Base-by-base conservation (phyloP, 2,329 filamentous ascomycete species). In the Alternaria triticimaculans region DNA sequence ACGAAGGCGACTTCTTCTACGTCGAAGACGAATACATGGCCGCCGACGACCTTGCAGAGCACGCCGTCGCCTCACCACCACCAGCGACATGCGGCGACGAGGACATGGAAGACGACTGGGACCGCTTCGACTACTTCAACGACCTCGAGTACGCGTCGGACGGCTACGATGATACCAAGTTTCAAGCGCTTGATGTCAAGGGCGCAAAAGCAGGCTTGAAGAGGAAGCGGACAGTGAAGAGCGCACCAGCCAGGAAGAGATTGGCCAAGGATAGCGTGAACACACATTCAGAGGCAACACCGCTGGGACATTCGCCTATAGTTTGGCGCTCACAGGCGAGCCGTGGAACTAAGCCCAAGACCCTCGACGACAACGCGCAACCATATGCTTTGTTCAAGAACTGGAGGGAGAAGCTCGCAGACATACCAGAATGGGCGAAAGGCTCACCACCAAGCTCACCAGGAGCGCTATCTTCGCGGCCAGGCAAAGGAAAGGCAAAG, bases 11-110 rank as follows among this genome's bases (percentile, higher is more conserved):
- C 6, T 84, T 81, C 78, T 72, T 83, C 43, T 85, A 84, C 51
- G 78, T 84, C 33, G 83, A 84, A 59, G 83, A 84, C 33, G 81
- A 81, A 53, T 77, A 75, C 63, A 72, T 76, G 59, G 64, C 67
- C 6, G 75, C 84, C 78, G 84, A 85, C 65, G 84, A 85, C 63
- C 81, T 85, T 14, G 84, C 83, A 58, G 83, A 85, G 67, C 81
- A 81, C 37, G 81, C 81, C 44, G 75, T 85, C 6, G 73, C 82
- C 25, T 83, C 82, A 14, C 83, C 83, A 21, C 74, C 78, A 15
- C 79, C 76, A 7, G 72, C 70, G 10, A 64, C 71, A 5, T 75
- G 74, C 63, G 67, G 64, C 25, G 77, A 76, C 65, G 71, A 79
- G 18, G 78, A 80, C 53, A 64, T 55, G 50, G 58, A 70, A 25